Evolutionary conservation across 352 stramenopile species (phyloP).

Genomic region (Globisporangium abappressorium): DNA sequence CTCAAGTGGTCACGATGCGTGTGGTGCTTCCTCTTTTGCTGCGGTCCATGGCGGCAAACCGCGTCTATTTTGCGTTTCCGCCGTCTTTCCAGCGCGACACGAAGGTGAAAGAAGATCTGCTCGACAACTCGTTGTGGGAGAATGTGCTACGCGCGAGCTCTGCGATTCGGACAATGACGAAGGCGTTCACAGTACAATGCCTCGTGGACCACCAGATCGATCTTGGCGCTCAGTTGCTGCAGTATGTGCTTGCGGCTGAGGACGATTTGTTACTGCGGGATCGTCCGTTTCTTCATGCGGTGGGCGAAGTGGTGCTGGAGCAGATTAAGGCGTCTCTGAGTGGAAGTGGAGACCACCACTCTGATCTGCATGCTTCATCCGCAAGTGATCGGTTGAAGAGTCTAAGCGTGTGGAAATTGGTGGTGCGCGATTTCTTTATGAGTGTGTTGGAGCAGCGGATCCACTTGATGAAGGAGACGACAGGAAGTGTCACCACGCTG

Average conservation of each 20-base stretch:
- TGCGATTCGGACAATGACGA: slow-evolving; percentile 62
- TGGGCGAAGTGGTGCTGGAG: slow-evolving; percentile 57
- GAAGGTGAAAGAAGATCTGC: slow-evolving; percentile 44
- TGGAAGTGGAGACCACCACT: slow-evolving; percentile 37
- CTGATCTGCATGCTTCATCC: slow-evolving; percentile 17
- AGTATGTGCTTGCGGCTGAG: slow-evolving; percentile 56
- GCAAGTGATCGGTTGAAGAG: slow-evolving; percentile 42
- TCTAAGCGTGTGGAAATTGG: slow-evolving; percentile 50
- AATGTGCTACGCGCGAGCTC: slow-evolving; percentile 70
- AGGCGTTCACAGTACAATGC: slow-evolving; percentile 67
- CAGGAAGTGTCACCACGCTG: slow-evolving; percentile 32
- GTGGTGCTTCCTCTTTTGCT: slow-evolving; percentile 70
- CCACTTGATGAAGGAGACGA: slow-evolving; percentile 23
- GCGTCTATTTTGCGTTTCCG: slow-evolving; percentile 43
- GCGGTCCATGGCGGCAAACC: slow-evolving; percentile 53
- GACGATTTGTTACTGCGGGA: slow-evolving; percentile 67
- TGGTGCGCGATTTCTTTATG: slow-evolving; percentile 70
- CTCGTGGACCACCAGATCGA: slow-evolving; percentile 62
- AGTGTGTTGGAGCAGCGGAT: slow-evolving; percentile 34
- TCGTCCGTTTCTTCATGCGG: slow-evolving; percentile 69
- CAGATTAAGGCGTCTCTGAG: slow-evolving; percentile 37
- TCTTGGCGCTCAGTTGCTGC: slow-evolving; percentile 45
- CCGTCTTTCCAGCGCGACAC: slow-evolving; percentile 31
- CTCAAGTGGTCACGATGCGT: slow-evolving; percentile 79
- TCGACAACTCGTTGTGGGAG: slow-evolving; percentile 54